Conservation (phyloP, 805 yeast species). For the Zygosaccharomyces bailii region DNA sequence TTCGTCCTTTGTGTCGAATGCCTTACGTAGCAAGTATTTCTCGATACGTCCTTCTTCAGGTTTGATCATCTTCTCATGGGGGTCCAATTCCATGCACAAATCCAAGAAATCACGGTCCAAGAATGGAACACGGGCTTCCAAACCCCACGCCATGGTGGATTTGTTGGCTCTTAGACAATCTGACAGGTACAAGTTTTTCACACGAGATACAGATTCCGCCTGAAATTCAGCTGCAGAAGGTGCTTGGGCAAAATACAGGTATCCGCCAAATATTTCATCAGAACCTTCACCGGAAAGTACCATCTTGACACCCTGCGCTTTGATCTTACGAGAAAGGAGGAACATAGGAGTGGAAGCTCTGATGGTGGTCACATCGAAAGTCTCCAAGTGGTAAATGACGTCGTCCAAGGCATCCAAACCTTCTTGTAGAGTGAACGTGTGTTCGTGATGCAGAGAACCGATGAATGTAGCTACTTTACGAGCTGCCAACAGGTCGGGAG, state of each 20-base stretch:
- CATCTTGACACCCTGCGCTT: conserved; percentile 99
- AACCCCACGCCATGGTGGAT: conserved; percentile 99
- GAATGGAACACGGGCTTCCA: conserved; percentile 99
- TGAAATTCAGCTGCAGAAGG: conserved; percentile 94
- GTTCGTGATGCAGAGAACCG: conserved; percentile 96
- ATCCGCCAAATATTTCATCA: conserved; percentile 98
- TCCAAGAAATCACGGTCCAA: conserved; percentile 90
- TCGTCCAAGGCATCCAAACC: conserved; percentile 95
- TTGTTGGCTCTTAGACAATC: conserved; percentile 99
- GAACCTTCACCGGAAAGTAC: conserved; percentile 98
- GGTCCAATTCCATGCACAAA: conserved; percentile 90
- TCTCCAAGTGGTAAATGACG: conserved; percentile 93
- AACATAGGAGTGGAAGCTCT: conserved; percentile 99
- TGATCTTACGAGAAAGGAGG: conserved; percentile 89
- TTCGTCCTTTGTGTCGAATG: conserved; percentile 89
- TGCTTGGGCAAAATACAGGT: conserved; percentile 94
- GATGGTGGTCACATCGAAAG: conserved; percentile 97
- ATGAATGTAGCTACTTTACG: conserved; percentile 93
- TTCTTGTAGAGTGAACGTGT: conserved; percentile 93
- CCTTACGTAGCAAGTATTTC: conserved; percentile 94
- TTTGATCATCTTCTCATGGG: conserved; percentile 83
- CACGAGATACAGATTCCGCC: conserved; percentile 90
- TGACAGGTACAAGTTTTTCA: conserved; percentile 93
- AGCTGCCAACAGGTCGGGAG: conserved; percentile 97
- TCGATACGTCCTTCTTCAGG: conserved; percentile 76